Evolutionary conservation across 192 early-diverging fungal species (phyloP).

Genomic region (Gamsiella multidivaricata): DNA sequence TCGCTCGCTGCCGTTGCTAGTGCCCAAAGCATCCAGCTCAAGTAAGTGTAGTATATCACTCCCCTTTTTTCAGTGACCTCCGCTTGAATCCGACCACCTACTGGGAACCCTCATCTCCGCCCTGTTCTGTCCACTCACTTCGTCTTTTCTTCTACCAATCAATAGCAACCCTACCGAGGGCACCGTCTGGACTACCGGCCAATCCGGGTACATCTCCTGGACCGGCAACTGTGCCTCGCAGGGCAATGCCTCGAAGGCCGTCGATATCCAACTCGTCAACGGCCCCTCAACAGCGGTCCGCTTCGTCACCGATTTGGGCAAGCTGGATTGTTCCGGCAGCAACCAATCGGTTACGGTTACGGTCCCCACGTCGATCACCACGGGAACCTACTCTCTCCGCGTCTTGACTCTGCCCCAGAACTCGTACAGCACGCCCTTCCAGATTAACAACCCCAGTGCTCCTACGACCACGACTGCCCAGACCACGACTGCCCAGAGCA

Average conservation of each 20-base stretch:
- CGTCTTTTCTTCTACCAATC: neutral
- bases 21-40: slow-evolving; percentile 31
- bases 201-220: slow-evolving; percentile 11
- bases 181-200: slow-evolving; percentile 19
- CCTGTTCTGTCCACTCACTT: neutral
- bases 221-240: slow-evolving; percentile 20
- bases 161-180: slow-evolving; percentile 33
- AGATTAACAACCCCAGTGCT: neutral
- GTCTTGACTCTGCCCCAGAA: slow-evolving; percentile 11
- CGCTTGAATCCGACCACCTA: no score
- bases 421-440: slow-evolving; percentile 33
- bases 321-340: slow-evolving; percentile 16
- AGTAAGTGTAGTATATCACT: neutral
- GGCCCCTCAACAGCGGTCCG: slow-evolving; percentile 17
- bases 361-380: slow-evolving; percentile 1
- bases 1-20: slow-evolving; percentile 10
- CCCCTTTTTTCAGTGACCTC: no score
- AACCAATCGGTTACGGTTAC: neutral
- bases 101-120: neutral
- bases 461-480: neutral
- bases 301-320: slow-evolving; percentile 7
- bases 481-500: neutral
- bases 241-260: slow-evolving; percentile 8
- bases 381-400: slow-evolving; percentile 31
- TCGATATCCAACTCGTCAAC: slow-evolving; percentile 24